Evolutionary conservation across 1,284 basidiomycete species (phyloP).

Genomic region (Sparassis latifolia): DNA sequence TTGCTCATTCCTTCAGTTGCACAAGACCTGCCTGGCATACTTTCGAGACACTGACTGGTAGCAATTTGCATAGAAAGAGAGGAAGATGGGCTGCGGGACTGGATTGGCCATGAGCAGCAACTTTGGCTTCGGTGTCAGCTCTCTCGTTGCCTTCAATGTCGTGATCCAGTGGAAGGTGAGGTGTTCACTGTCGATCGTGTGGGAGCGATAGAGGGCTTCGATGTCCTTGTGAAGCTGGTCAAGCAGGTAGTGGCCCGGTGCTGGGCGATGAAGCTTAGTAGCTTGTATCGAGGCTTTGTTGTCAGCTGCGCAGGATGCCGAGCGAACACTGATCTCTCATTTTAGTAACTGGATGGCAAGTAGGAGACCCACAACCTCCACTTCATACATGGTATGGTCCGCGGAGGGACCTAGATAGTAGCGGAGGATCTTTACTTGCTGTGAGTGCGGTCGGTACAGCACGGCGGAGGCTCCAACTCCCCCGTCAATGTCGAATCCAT

Average conservation of each 20-base stretch:
- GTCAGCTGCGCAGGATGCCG: too few species aligned
- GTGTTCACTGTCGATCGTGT: constrained; percentile 4
- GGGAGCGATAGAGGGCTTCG: not conserved
- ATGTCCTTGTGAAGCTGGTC: constrained; percentile 6
- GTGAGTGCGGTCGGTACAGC: not conserved
- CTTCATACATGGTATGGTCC: not conserved
- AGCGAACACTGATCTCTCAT: too few species aligned
- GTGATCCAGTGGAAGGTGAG: constrained; percentile 11
- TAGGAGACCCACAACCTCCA: not conserved
- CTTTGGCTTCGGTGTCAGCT: constrained; percentile 13
- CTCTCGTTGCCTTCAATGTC: constrained; percentile 15
- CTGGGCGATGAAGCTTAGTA: not conserved
- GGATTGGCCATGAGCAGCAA: constrained; percentile 8
- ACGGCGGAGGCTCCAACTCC: too few species aligned
- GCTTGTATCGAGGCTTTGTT: too few species aligned
- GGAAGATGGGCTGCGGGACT: constrained; percentile 4
- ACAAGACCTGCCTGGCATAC: constrained; percentile 2
- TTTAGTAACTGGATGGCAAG: constrained; percentile 4
- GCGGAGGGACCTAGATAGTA: not conserved
- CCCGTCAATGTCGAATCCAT: not conserved
- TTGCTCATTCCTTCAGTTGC: not conserved
- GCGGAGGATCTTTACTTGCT: not conserved
- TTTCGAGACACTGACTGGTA: constrained; percentile 9
- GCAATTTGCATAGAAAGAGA: constrained; percentile 3
- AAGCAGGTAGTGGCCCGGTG: constrained; percentile 9